phyloP scores from a whole-genome alignment of 169 alveolate genomes.

The Eimeria mitis region DNA sequence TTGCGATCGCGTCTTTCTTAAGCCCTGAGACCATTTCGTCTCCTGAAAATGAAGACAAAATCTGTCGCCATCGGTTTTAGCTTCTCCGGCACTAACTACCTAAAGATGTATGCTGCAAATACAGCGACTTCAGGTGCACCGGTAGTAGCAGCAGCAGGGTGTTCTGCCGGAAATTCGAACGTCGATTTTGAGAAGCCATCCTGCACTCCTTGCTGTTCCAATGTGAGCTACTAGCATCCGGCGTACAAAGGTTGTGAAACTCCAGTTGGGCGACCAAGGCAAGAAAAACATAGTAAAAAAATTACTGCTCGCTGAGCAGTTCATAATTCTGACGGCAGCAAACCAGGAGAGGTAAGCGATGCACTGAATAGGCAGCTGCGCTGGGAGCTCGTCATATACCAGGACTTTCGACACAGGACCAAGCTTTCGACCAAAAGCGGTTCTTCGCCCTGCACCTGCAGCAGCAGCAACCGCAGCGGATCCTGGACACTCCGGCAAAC shows the following conservation, averaged over 20 bases:
- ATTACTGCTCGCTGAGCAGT: not conserved
- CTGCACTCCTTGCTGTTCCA: not conserved
- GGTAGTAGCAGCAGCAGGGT: not conserved
- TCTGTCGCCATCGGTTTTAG: not conserved
- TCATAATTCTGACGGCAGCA: not conserved
- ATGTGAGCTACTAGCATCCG: not conserved
- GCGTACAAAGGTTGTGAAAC: not conserved
- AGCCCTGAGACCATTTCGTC: not conserved
- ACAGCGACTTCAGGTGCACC: not conserved
- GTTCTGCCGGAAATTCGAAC: not conserved
- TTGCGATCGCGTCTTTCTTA: not conserved
- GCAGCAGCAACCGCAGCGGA: constrained; percentile 16
- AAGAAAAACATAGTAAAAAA: not conserved
- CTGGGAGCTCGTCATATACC: not conserved
- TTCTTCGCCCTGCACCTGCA: not conserved
- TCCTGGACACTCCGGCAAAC: not conserved
- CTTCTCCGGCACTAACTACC: not conserved
- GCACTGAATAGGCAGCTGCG: not conserved
- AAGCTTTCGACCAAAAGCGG: not conserved
- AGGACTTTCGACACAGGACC: not conserved
- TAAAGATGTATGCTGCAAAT: not conserved
- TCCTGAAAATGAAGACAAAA: not conserved
- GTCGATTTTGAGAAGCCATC: not conserved
- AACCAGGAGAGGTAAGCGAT: not conserved
- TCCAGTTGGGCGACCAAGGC: not conserved